A percentile compares a stretch with the other conserved stretches of the same genome.
phyloP scores from a whole-genome alignment of 1,139 yeast species.

The Scheffersomyces parashehatae region DNA sequence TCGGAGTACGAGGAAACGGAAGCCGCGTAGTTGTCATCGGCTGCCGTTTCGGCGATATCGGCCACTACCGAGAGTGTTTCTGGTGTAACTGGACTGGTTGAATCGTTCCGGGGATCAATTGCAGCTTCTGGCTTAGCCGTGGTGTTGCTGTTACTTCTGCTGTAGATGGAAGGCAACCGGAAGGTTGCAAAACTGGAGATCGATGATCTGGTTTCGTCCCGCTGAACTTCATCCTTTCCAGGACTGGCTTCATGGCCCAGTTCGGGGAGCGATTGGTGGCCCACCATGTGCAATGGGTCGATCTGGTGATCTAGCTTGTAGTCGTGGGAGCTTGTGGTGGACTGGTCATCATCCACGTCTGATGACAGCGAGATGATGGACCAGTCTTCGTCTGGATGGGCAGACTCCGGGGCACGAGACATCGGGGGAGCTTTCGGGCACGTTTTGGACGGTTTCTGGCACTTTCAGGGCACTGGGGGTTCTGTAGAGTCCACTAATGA shows the following conservation, averaged over 20 bases:
- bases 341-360: constrained; percentile 40
- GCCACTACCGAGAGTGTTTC: background rate
- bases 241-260: background rate
- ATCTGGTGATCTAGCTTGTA: background rate
- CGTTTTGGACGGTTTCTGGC: no score
- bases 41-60: background rate
- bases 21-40: background rate
- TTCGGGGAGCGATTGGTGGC: background rate
- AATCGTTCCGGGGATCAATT: background rate
- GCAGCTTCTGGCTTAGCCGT: background rate
- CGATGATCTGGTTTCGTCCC: background rate
- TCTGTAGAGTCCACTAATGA: no score
- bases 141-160: background rate
- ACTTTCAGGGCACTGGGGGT: no score
- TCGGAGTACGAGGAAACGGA: background rate
- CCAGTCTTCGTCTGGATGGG: constrained; percentile 38
- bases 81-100: background rate
- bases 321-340: constrained; percentile 18
- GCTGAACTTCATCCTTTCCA: background rate
- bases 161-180: background rate
- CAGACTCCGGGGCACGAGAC: no score
- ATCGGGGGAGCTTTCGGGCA: no score
- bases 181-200: background rate
- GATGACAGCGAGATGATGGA: constrained; percentile 47
- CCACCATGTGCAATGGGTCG: background rate